phyloP scores from a whole-genome alignment of 2,329 filamentous ascomycete species.

The Lasiodiplodia theobromae region DNA sequence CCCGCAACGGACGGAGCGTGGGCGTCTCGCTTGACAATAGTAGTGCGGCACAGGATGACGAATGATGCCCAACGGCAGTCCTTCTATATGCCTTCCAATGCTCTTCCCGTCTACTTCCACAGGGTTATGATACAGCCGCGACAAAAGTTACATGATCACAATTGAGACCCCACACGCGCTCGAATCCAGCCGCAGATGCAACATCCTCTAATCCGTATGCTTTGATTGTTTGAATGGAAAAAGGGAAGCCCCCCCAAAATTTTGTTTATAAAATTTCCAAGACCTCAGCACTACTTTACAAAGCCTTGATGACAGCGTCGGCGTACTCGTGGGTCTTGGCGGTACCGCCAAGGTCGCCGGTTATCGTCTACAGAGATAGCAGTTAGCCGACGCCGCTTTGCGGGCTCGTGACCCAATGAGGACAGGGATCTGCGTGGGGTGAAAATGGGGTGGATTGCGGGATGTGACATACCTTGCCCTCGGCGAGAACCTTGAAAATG shows the following conservation, averaged over 20 bases:
- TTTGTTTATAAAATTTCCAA: slow-evolving; percentile 8
- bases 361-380: slow-evolving; percentile 66
- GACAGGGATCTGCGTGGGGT: slow-evolving; percentile 33
- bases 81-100: slow-evolving; percentile 5
- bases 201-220: slow-evolving; percentile 4
- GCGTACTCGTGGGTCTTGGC: slow-evolving; percentile 96
- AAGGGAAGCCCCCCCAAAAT: not conserved
- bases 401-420: slow-evolving; percentile 7
- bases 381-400: slow-evolving; percentile 28
- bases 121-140: slow-evolving; percentile 21
- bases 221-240: not conserved
- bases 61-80: not conserved
- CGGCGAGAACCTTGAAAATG: slow-evolving; percentile 91
- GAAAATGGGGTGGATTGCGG: not conserved
- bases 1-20: not conserved
- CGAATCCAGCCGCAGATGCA: slow-evolving; percentile 4
- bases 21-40: not conserved
- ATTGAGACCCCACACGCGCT: slow-evolving; percentile 7
- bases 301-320: slow-evolving; percentile 80
- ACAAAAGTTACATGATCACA: slow-evolving; percentile 23
- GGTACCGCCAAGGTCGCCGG: slow-evolving; percentile 94
- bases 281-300: slow-evolving; percentile 39
- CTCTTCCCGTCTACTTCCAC: slow-evolving; percentile 14
- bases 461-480: slow-evolving; percentile 76
- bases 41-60: not conserved